Percentiles rank a stretch among this genome's conserved stretches.
Evolutionary conservation across 2,329 filamentous ascomycete genomes (phyloP).

Genomic region (Lasiodiplodia hormozganensis): DNA sequence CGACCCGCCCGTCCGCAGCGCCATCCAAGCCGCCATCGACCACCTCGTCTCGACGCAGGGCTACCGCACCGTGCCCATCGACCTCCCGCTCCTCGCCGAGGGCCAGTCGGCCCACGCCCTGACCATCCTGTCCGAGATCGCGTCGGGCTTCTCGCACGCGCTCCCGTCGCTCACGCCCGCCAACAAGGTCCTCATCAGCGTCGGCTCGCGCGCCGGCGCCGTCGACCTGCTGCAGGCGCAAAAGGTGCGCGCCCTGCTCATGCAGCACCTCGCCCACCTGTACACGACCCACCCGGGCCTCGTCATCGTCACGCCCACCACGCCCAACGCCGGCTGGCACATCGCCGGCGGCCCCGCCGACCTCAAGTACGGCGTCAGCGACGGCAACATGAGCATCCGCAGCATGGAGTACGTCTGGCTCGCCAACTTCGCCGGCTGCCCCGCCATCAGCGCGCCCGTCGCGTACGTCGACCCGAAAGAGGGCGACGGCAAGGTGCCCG

Average conservation of each 20-base stretch:
- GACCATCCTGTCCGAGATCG: constrained; percentile 77
- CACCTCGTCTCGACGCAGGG: constrained; percentile 60
- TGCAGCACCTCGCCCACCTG: constrained; percentile 77
- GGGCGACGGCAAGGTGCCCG: constrained; percentile 63
- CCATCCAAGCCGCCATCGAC: constrained; percentile 68
- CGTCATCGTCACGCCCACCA: constrained; percentile 79
- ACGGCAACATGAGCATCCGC: constrained; percentile 74
- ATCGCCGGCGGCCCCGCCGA: constrained; percentile 68
- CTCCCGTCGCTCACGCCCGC: constrained; percentile 67
- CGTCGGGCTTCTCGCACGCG: constrained; percentile 53
- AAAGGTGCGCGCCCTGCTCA: constrained; percentile 75
- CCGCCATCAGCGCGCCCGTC: constrained; percentile 75
- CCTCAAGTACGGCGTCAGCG: constrained; percentile 68
- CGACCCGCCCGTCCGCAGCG: constrained; percentile 66
- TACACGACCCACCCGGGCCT: constrained; percentile 76
- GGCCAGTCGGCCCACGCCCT: constrained; percentile 79
- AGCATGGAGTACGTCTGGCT: constrained; percentile 89
- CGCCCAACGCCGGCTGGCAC: constrained; percentile 77
- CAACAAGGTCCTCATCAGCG: constrained; percentile 73
- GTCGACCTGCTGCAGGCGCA: constrained; percentile 76
- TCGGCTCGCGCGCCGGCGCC: constrained; percentile 69
- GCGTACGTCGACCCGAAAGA: constrained; percentile 70
- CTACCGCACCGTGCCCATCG: constrained; percentile 66
- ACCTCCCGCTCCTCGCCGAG: constrained; percentile 70
- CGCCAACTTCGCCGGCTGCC: constrained; percentile 81